Base-by-base conservation (phyloP, 805 yeast species). In the Zygosaccharomyces rouxii region DNA sequence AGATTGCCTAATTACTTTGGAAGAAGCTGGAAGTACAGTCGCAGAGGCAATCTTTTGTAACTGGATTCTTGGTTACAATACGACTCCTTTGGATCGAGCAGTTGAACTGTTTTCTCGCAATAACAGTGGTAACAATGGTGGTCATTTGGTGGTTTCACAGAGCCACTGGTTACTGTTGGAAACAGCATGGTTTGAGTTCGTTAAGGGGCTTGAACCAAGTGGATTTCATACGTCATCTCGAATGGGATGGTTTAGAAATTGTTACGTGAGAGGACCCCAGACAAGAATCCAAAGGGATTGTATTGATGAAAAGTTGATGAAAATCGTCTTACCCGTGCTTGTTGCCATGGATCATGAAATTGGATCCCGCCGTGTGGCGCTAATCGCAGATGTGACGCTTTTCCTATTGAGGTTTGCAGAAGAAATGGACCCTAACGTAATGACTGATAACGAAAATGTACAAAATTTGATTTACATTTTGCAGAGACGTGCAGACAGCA, bases 181-280 rank as follows among this genome's bases (percentile, higher is more conserved):
- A 39, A 45, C 58, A 2, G 54, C 62, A 3, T 62, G 66, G 66
- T 59, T 59, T 41, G 60, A 58, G 21, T 56, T 59, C 33, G 44
- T 60, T 9, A 50, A 50, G 28, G 48, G 30, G 22, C 31, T 52
- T 29, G 44, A 47, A 13, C 37, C 16, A 14, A 41, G 44, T 25
- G 44, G 44, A 11, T 41, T 41, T 13, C 33, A 41, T 13, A 29
- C 37, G 28, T 41, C 44, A 18, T 41, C 35, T 25, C 38, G 39
- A 28, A 46, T 45, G 14, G 49, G 42, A 38, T 46, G 43, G 41
- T 33, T 46, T 35, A 39, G 44, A 9, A 49, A 50, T 23, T 26
- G 39, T 9, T 46, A 51, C 50, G 52, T 53, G 16, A 50, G 44
- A 41, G 54, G 51, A 3, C 42, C 50, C 21, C 44, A 42, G 23